Conservation (phyloP, 192 early-diverging fungal genomes). For the Coemansia sp. region DNA sequence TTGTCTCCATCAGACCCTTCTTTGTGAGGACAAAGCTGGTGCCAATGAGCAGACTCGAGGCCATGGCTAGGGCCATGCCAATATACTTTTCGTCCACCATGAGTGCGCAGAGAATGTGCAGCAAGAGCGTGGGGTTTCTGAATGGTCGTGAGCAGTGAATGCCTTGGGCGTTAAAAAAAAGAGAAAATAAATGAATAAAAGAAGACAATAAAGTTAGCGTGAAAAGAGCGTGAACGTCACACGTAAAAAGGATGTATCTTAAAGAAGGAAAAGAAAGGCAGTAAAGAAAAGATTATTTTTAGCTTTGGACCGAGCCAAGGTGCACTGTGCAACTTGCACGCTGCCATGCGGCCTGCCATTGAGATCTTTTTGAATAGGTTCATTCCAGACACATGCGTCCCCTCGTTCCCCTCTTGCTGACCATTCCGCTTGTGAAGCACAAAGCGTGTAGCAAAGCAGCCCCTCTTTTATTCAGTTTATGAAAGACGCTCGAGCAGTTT, state of each 20-base stretch:
- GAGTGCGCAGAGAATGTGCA: constrained; percentile 3
- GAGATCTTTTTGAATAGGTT: not conserved
- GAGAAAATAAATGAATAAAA: not conserved
- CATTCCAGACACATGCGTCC: not conserved
- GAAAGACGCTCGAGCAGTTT: constrained; percentile 28
- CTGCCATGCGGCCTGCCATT: not conserved
- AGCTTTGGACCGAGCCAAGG: not conserved
- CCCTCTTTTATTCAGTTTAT: not conserved
- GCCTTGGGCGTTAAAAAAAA: not conserved
- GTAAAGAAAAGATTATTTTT: constrained; percentile 2
- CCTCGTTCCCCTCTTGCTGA: not conserved
- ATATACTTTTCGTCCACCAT: constrained; percentile 75
- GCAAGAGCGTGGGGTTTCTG: not conserved
- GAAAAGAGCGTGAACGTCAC: constrained; percentile 5
- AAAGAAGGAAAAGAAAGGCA: constrained; percentile 8
- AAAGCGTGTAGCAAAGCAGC: not conserved
- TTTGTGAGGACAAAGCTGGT: constrained; percentile 93
- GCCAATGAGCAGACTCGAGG: constrained; percentile 86
- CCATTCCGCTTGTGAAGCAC: not conserved
- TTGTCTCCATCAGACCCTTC: constrained; percentile 84
- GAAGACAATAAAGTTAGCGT: constrained; percentile 3
- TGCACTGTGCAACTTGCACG: not conserved
- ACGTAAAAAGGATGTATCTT: constrained; percentile 9
- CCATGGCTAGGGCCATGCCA: constrained; percentile 84
- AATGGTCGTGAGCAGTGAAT: constrained; percentile 4